phyloP scores from a whole-genome alignment of 495 filamentous ascomycete species.

The Cercophora sp. region DNA sequence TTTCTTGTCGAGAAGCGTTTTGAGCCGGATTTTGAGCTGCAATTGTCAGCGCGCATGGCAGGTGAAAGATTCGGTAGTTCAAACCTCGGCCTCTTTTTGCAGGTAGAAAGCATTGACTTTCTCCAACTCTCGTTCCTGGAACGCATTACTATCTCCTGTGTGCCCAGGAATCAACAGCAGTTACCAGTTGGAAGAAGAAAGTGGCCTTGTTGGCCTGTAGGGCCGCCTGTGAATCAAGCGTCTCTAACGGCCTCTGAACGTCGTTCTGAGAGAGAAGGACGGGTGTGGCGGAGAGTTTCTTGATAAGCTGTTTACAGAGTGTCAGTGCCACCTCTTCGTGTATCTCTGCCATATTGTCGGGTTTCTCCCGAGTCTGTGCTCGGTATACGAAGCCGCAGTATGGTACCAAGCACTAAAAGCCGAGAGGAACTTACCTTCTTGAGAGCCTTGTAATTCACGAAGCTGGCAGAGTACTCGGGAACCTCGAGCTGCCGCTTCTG shows the following conservation, averaged over 20 bases:
- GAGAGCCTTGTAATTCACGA: conserved; percentile 97
- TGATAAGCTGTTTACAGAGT: conserved; percentile 76
- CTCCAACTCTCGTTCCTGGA: conserved; percentile 95
- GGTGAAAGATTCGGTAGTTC: conserved; percentile 18
- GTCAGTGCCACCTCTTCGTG: neutral
- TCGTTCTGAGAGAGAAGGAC: conserved; percentile 72
- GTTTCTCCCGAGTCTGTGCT: no score
- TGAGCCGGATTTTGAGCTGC: conserved; percentile 89
- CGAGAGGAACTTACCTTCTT: conserved; percentile 69
- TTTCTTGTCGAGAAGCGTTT: conserved; percentile 92
- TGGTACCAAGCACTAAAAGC: neutral
- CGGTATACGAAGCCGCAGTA: neutral
- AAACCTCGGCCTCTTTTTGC: conserved; percentile 95
- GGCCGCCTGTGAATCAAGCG: conserved; percentile 74
- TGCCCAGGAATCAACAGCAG: no score
- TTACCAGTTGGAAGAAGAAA: conserved; percentile 98
- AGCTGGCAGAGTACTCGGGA: conserved; percentile 97
- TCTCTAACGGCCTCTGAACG: conserved; percentile 38
- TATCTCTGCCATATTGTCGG: neutral
- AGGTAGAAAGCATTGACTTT: conserved; percentile 98
- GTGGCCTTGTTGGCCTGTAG: conserved; percentile 96
- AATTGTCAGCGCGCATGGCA: neutral
- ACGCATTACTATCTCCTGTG: no score
- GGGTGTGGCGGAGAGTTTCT: conserved; percentile 89
- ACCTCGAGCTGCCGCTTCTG: conserved; percentile 98